Evolutionary conservation across 768 basidiomycete species (phyloP).

Genomic region (Agaricus sinodeliciosus): DNA sequence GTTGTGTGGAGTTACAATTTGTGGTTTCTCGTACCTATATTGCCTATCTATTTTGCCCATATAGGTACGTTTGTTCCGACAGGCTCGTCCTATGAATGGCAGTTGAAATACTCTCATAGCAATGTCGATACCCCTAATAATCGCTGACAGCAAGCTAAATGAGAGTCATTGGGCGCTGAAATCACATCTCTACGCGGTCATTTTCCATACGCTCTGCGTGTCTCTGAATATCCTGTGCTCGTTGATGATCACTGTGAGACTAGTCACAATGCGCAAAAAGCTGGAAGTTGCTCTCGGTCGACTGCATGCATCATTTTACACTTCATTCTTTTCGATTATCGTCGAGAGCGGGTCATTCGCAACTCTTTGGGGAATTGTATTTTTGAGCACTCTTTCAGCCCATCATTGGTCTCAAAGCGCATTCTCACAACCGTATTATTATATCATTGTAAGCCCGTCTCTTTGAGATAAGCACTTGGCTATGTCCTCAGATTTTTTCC

Average conservation of each 20-base stretch:
- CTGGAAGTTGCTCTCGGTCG: conserved; percentile 28
- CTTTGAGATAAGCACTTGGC: not conserved
- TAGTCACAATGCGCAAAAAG: conserved; percentile 25
- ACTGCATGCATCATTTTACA: conserved; percentile 31
- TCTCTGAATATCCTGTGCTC: conserved; percentile 26
- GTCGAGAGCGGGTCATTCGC: conserved; percentile 35
- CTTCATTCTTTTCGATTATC: conserved; percentile 25
- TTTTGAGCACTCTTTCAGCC: conserved; percentile 20
- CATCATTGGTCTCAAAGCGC: conserved; percentile 21
- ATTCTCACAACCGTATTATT: conserved; percentile 26
- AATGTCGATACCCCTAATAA: conserved; percentile 27
- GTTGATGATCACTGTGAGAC: conserved; percentile 21
- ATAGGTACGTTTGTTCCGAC: conserved; percentile 19
- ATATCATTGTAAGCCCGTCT: conserved; percentile 22
- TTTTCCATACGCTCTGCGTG: conserved; percentile 24
- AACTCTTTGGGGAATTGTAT: conserved; percentile 26
- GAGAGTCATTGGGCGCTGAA: conserved; percentile 12
- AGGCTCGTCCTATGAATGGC: not conserved
- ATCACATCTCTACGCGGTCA: conserved; percentile 14
- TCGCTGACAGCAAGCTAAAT: conserved; percentile 17
- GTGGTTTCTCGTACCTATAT: conserved; percentile 22
- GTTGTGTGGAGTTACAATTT: conserved; percentile 27
- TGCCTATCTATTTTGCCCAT: conserved; percentile 24
- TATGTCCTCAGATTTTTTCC: not conserved
- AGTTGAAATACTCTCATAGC: conserved; percentile 15